Evolutionary conservation across 768 basidiomycete genomes (phyloP).

Genomic region (Xerocomellus amylosporus): DNA sequence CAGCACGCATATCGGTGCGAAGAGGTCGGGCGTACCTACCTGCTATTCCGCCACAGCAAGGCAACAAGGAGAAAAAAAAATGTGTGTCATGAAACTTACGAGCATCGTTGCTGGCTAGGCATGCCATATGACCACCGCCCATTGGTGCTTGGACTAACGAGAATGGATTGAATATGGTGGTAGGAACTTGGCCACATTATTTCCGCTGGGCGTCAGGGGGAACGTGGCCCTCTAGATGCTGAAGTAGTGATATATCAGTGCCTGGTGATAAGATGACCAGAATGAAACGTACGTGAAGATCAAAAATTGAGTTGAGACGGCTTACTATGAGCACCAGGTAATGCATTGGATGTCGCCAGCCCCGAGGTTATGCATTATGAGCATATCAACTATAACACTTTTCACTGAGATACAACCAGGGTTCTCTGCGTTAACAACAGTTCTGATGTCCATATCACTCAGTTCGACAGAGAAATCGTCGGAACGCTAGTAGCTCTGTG

Average conservation of each 20-base stretch:
- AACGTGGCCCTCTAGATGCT: background rate
- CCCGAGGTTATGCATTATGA: no score
- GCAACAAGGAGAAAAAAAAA: background rate
- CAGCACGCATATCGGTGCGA: background rate
- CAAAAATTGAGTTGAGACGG: no score
- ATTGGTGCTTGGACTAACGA: background rate
- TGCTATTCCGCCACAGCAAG: background rate
- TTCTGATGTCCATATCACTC: constrained; percentile 4
- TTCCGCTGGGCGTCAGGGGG: background rate
- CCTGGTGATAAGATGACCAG: background rate
- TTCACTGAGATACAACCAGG: constrained; percentile 9
- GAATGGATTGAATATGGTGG: no score
- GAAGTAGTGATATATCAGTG: background rate
- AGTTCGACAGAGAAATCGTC: constrained; percentile 24
- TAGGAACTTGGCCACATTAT: background rate
- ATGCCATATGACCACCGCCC: background rate
- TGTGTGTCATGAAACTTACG: background rate
- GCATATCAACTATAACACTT: background rate
- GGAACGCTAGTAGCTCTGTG: constrained; percentile 17
- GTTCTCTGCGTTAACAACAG: background rate
- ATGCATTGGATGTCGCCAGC: no score
- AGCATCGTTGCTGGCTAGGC: background rate
- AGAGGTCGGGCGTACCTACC: background rate
- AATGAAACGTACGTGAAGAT: background rate
- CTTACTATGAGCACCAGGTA: no score